Evolutionary conservation across 148 eudicot species (phyloP).

Genomic region (Salicornia ramosissima): DNA sequence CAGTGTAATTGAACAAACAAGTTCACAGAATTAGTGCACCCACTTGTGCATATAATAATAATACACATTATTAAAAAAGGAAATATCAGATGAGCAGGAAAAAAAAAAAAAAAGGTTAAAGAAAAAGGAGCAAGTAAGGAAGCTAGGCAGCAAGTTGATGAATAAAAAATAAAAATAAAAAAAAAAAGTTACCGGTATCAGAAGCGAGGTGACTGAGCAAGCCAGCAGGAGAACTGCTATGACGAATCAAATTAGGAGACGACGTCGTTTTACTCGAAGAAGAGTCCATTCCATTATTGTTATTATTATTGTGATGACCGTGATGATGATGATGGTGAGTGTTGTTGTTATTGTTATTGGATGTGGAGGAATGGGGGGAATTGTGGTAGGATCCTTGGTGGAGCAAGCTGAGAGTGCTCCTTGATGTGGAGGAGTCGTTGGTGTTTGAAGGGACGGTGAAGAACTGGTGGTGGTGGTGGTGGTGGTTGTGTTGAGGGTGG

Average conservation of each 20-base stretch:
- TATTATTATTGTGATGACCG: background rate
- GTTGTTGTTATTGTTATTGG: background rate
- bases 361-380: constrained; percentile 9
- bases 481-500: constrained; percentile 7
- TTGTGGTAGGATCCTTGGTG: constrained; percentile 24
- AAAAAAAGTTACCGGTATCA: constrained; percentile 33
- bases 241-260: constrained; percentile 36
- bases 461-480: constrained; percentile 7
- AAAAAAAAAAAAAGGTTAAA: background rate
- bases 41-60: background rate
- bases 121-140: background rate
- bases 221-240: constrained; percentile 61
- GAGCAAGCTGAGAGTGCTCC: constrained; percentile 18
- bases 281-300: background rate
- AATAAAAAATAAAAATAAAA: background rate
- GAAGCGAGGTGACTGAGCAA: constrained; percentile 38
- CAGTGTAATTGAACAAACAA: background rate
- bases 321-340: background rate
- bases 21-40: background rate
- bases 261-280: constrained; percentile 13
- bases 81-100: background rate
- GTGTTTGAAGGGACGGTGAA: no score
- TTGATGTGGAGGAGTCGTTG: constrained; percentile 4
- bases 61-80: background rate
- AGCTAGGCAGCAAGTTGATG: background rate